Evolutionary conservation across 768 basidiomycete genomes (phyloP).

Genomic region (Tricholoma flavovirens): DNA sequence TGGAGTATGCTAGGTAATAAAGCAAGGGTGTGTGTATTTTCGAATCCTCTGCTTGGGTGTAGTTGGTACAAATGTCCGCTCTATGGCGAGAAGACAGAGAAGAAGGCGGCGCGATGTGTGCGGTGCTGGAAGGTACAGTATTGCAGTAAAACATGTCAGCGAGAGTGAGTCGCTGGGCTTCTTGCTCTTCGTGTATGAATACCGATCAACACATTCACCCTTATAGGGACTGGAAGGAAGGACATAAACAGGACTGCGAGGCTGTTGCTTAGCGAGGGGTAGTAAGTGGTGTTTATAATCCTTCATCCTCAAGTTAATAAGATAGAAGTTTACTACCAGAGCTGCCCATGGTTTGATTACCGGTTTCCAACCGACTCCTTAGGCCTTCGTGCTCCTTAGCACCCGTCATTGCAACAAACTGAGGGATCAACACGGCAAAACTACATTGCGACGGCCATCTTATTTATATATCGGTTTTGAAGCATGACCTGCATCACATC

Average conservation of each 20-base stretch:
- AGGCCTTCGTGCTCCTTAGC: too few relatives aligned
- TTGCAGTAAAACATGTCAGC: background rate
- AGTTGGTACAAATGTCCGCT: too few relatives aligned
- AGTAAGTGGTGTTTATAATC: background rate
- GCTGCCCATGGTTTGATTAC: background rate
- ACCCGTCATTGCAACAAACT: too few relatives aligned
- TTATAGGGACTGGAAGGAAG: background rate
- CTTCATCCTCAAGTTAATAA: background rate
- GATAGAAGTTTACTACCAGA: background rate
- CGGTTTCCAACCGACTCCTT: too few relatives aligned
- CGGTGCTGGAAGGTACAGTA: background rate
- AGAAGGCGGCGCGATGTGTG: conserved; percentile 8
- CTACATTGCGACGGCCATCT: too few relatives aligned
- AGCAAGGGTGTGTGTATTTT: background rate
- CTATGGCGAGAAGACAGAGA: conserved; percentile 2
- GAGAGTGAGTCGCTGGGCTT: background rate
- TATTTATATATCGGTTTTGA: too few relatives aligned
- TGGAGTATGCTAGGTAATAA: background rate
- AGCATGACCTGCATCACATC: too few relatives aligned
- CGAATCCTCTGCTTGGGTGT: too few relatives aligned
- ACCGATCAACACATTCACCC: too few relatives aligned
- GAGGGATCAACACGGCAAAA: too few relatives aligned
- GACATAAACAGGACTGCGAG: background rate
- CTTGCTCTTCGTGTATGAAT: background rate
- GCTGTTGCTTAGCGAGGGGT: background rate